phyloP scores from a whole-genome alignment of 768 basidiomycete genomes.

The Xerocomus spinulosus region DNA sequence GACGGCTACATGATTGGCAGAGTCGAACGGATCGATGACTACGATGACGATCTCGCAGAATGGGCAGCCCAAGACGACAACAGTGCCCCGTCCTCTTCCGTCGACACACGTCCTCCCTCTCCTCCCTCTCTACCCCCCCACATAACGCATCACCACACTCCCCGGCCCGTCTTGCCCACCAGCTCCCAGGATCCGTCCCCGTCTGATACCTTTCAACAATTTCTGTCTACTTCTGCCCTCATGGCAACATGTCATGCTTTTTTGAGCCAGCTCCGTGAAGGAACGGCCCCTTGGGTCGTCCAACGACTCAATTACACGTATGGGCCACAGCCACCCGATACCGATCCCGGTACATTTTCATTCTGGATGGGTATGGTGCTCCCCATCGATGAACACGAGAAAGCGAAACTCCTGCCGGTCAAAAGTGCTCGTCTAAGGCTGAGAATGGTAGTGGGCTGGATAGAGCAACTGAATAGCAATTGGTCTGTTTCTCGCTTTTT shows the following conservation, averaged over 20 bases:
- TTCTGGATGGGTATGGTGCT: slow-evolving; percentile 91
- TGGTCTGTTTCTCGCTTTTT: slow-evolving; percentile 38
- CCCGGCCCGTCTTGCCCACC: background rate
- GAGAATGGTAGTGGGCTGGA: slow-evolving; percentile 89
- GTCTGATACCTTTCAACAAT: background rate
- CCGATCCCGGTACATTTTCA: slow-evolving; percentile 64
- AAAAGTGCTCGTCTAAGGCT: slow-evolving; percentile 73
- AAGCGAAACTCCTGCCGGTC: slow-evolving; percentile 81
- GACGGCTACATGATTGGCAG: slow-evolving; percentile 90
- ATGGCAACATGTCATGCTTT: slow-evolving; percentile 58
- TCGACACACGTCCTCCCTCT: slow-evolving; percentile 3
- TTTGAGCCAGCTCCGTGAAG: slow-evolving; percentile 54
- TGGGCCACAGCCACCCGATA: slow-evolving; percentile 62
- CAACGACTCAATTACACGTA: slow-evolving; percentile 79
- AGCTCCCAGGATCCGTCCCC: slow-evolving; percentile 5
- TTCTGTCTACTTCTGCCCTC: slow-evolving; percentile 27
- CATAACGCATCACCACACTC: slow-evolving; percentile 11
- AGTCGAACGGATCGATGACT: slow-evolving; percentile 55
- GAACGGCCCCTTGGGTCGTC: slow-evolving; percentile 90
- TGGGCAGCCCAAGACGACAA: slow-evolving; percentile 21
- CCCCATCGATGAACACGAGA: slow-evolving; percentile 88
- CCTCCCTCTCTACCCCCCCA: slow-evolving; percentile 16
- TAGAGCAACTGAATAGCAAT: slow-evolving; percentile 65
- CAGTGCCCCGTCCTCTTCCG: slow-evolving; percentile 7
- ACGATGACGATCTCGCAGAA: slow-evolving; percentile 31